Base-by-base conservation (phyloP, 345 rosid species). In the Cardiospermum halicacabum region DNA sequence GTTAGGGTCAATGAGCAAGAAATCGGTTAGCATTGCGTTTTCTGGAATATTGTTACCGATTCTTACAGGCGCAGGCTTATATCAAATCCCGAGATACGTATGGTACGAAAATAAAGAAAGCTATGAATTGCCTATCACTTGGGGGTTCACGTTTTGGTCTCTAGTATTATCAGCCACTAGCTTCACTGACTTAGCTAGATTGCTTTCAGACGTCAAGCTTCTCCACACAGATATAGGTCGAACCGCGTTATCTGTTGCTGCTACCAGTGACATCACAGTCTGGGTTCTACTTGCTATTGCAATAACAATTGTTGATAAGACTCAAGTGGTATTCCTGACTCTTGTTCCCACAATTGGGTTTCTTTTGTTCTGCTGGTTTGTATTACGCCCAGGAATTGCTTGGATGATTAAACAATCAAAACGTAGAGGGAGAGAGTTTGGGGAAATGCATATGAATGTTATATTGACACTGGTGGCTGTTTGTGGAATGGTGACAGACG, bases 191-290 rank as follows among this genome's bases (percentile, higher is more conserved):
- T 43, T 76, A 4, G 80, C 73, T 28, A 53, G 71, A 25, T 27
- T 61, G 10, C 74, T 77, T 13, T 73, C 75, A 1, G 72, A 77
- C 48, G 31, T 77, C 27, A 77, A 77, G 64, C 71, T 77, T 3
- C 68, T 77, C 0, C 71, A 71, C 34, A 67, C 78, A 0, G 73
- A 77, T 7, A 37, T 77, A 1, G 81, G 78, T 6, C 57, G 64
- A 21, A 31, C 36, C 8, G 73, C 78, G 7, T 51, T 77, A 15
- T 37, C 75, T 25, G 15, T 68, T 21, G 64, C 75, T 3, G 7
- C 71, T 12, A 31, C 66, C 19, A 57, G n/a, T 9, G 77, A 73
- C 43, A 54, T 77, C 1, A 47, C 19, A 0, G 50, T 66, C 24
- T 77, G 81, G 81, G 11, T 49, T 31, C 61, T 72, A 40, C 53